Conservation (phyloP, 495 filamentous ascomycete species). For the Glonium stellatum region DNA sequence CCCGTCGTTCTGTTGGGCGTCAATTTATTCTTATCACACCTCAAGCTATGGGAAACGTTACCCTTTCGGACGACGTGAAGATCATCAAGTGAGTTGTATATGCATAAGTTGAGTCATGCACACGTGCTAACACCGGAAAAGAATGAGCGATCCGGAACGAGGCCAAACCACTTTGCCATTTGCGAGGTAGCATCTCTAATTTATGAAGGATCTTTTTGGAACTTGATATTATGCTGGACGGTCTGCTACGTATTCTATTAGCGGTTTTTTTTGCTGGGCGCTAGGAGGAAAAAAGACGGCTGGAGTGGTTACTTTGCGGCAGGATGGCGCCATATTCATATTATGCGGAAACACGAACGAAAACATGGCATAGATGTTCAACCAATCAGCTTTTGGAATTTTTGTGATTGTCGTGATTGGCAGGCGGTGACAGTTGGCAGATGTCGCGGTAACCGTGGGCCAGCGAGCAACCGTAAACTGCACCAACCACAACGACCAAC, state of each 20-base stretch:
- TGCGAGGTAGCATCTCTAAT: background rate
- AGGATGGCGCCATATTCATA: background rate
- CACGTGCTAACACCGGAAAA: constrained; percentile 13
- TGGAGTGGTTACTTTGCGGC: background rate
- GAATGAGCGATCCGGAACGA: constrained; percentile 40
- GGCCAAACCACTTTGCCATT: constrained; percentile 38
- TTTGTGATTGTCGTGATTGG: background rate
- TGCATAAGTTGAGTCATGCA: background rate
- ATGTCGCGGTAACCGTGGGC: background rate
- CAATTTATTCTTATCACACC: constrained; percentile 98
- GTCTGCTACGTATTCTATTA: no score
- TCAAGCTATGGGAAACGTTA: constrained; percentile 69
- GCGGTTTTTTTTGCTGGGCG: no score
- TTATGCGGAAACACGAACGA: background rate
- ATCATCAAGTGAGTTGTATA: constrained; percentile 61
- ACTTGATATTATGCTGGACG: no score
- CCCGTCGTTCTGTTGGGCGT: constrained; percentile 73
- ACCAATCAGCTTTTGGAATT: background rate
- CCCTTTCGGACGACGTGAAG: constrained; percentile 65
- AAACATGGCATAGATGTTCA: background rate
- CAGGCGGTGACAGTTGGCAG: background rate
- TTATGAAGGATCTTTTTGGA: background rate
- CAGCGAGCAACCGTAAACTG: background rate
- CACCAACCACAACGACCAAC: background rate
- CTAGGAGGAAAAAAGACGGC: no score